These are phyloP conservation scores for Citrus glauca DNA, from an alignment of 345 rosid species.

Conservation along the genomic window DNA sequence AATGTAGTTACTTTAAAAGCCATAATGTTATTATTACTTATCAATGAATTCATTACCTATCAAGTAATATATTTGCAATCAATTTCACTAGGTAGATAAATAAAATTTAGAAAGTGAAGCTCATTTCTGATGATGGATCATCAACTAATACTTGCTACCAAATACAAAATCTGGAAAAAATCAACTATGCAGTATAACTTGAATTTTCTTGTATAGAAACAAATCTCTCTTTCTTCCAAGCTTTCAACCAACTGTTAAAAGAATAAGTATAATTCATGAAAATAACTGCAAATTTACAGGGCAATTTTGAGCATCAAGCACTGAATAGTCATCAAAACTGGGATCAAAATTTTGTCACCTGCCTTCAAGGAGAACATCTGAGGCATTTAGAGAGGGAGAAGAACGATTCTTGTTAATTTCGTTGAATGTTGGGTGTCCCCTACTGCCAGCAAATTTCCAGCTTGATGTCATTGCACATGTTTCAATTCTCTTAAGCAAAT, in stretches of 20 bases:
- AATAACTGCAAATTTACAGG: not conserved
- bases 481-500: constrained; percentile 15
- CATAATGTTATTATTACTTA: not conserved
- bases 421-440: constrained; percentile 17
- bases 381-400: constrained; percentile 11
- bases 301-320: not conserved
- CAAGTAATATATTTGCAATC: no score
- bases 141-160: not conserved
- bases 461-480: constrained; percentile 9
- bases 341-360: constrained; percentile 7
- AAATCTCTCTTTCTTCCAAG: not conserved
- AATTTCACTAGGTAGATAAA: no score
- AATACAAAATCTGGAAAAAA: not conserved
- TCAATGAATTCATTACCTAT: not conserved
- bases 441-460: not conserved
- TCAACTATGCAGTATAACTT: not conserved
- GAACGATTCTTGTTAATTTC: constrained; percentile 15
- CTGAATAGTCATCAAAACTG: not conserved
- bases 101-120: not conserved
- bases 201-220: not conserved
- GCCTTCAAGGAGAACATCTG: constrained; percentile 21
- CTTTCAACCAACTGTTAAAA: not conserved
- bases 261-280: not conserved
- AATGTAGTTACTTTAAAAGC: not conserved
- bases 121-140: no score